A percentile compares a stretch with the other conserved stretches of the same genome.
phyloP scores from a whole-genome alignment of 2,329 filamentous ascomycete species.

The Periconia macrospinosa region DNA sequence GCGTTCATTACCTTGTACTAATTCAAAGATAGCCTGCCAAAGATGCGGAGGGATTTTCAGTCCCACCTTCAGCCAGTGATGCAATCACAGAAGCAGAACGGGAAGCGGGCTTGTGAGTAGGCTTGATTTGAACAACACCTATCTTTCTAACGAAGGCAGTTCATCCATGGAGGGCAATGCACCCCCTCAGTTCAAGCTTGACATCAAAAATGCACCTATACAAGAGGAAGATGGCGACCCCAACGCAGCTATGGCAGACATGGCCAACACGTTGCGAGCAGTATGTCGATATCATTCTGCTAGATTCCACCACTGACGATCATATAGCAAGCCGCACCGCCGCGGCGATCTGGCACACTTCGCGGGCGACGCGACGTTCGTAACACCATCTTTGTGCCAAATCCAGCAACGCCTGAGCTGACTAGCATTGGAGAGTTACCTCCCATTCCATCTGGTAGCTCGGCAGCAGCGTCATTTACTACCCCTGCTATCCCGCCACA shows the following conservation, averaged over 20 bases:
- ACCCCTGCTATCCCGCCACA: slow-evolving; percentile 30
- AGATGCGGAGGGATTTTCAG: slow-evolving; percentile 75
- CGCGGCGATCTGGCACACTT: slow-evolving; percentile 66
- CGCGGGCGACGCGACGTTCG: slow-evolving; percentile 88
- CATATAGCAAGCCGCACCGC: slow-evolving; percentile 59
- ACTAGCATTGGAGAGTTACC: slow-evolving; percentile 40
- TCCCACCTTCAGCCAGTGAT: slow-evolving; percentile 65
- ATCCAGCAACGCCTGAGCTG: slow-evolving; percentile 40
- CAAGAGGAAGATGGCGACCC: slow-evolving; percentile 75
- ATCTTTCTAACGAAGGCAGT: slow-evolving; percentile 14
- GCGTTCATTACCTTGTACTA: background rate
- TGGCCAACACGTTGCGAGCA: slow-evolving; percentile 70
- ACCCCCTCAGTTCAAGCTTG: slow-evolving; percentile 69
- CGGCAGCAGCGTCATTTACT: slow-evolving; percentile 18
- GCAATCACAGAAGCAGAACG: slow-evolving; percentile 70
- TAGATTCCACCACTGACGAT: slow-evolving; percentile 16
- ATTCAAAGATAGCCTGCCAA: slow-evolving; percentile 48
- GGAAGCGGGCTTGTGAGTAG: slow-evolving; percentile 54
- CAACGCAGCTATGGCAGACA: slow-evolving; percentile 72
- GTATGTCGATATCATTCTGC: slow-evolving; percentile 37
- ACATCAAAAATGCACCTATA: slow-evolving; percentile 77
- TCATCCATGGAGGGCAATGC: slow-evolving; percentile 27
- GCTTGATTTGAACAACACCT: background rate
- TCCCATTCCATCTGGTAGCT: slow-evolving; percentile 26
- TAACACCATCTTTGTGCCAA: slow-evolving; percentile 82